Evolutionary conservation across 176 grass and related monocot species (phyloP), one percentile per base, ranked within the genome.

Genomic region (Bolboschoenus planiculmis): DNA sequence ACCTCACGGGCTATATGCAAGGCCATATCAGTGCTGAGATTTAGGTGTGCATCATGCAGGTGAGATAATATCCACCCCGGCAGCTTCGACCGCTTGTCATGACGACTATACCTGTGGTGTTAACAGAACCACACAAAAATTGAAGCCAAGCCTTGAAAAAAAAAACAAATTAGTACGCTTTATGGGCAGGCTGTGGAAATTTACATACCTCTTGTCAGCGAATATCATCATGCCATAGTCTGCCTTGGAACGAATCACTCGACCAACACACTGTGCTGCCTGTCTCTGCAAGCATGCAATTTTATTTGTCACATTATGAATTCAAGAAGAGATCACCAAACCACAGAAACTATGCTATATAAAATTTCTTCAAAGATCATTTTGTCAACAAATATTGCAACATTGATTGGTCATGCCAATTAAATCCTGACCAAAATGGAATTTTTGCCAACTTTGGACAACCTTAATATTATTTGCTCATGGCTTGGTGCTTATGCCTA

Each of bases 181-280:
- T 51, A 63, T 7, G 23, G 24, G 34, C n/a, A n/a, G 8, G 27
- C 8, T 82, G n/a, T 21, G 33, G 46, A 62, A 43, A 75, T 42
- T 56, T 53, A 83, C 77, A 64, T 92, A 92, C 95, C 92, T 94
- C 64, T 94, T 93, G 65, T 97, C 95, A 91, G 95, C 92, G 87
- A 97, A 94, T 91, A 94, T 97, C 95, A 97, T 97, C 95, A 97
- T 97, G 54, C 95, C 95, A 84, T 97, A 94, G 85, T 97, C 95
- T 75, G 92, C 92, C 73, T 97, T 97, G 7, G 95, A 97, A 57
- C 95, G 95, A 79, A 97, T 97, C 23, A 97, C 95, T 87, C 90
- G 90, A 43, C 95, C 95, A 88, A 97, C 95, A 90, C 95, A 97
- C 62, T 94, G 95, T 26, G 95, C 95, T 65, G 95, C 92, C 89